Evolutionary conservation across 345 rosid genomes (phyloP).

Genomic region (Populus davidiana): DNA sequence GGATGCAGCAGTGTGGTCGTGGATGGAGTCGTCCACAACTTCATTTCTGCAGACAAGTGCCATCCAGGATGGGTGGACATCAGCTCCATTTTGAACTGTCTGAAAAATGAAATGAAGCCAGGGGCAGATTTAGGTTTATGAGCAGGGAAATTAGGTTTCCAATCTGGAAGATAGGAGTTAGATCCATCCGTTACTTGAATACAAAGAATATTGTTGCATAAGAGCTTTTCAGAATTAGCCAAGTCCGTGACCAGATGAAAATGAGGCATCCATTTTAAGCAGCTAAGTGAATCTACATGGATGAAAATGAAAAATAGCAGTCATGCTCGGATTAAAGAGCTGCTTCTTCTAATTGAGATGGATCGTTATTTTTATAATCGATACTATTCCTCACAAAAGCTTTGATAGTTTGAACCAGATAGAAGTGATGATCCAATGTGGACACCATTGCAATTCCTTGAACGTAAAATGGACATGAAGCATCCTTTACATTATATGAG

Average conservation of each 20-base stretch:
- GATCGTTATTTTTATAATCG: background rate
- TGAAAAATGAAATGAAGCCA: slow-evolving; percentile 36
- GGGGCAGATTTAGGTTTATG: background rate
- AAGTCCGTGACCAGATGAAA: background rate
- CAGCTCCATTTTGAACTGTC: slow-evolving; percentile 20
- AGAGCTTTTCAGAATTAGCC: background rate
- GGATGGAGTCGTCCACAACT: slow-evolving; percentile 39
- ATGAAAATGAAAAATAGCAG: background rate
- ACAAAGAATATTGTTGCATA: background rate
- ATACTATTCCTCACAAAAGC: background rate
- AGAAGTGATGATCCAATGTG: background rate
- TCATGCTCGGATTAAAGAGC: background rate
- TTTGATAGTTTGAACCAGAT: background rate
- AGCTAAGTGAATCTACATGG: background rate
- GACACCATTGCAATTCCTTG: background rate
- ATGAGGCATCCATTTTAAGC: background rate
- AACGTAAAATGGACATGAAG: background rate
- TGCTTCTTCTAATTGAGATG: too few relatives aligned
- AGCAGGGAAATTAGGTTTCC: background rate
- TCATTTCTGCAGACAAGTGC: slow-evolving; percentile 46
- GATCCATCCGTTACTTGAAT: background rate
- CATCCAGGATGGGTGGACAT: slow-evolving; percentile 45
- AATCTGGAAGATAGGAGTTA: background rate
- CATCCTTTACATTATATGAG: background rate
- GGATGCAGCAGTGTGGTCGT: slow-evolving; percentile 35